Evolutionary conservation across 2,329 filamentous ascomycete genomes (phyloP).

Genomic region (Xenoacremonium recifei): DNA sequence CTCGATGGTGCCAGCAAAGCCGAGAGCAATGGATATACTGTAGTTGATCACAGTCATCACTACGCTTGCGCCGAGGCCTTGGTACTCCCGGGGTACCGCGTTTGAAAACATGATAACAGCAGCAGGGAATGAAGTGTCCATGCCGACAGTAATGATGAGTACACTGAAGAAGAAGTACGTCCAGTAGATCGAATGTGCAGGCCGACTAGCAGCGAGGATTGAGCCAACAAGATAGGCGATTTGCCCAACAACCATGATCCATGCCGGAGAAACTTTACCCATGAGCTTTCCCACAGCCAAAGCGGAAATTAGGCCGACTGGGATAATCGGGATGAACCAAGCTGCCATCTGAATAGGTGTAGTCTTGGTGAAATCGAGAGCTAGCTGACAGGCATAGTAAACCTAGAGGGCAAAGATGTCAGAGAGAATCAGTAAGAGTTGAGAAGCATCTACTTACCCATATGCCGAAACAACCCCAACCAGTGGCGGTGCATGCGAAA

Average conservation of each 20-base stretch:
- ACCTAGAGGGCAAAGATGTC: too few relatives aligned
- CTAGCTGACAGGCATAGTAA: conserved; percentile 6
- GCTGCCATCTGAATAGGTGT: conserved; percentile 44
- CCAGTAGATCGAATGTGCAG: background rate
- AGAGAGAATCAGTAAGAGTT: background rate
- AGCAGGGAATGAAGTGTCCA: conserved; percentile 8
- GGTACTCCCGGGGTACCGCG: conserved; percentile 4
- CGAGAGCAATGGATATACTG: conserved; percentile 9
- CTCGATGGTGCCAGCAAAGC: conserved; percentile 5
- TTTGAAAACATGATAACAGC: conserved; percentile 10
- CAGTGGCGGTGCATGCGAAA: conserved; percentile 8
- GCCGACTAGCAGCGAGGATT: background rate
- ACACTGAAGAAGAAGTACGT: conserved; percentile 2
- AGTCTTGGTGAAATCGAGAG: conserved; percentile 41
- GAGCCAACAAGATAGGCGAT: background rate
- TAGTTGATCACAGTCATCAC: conserved; percentile 11
- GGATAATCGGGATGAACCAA: conserved; percentile 43
- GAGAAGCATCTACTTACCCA: conserved; percentile 2
- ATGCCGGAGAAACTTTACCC: conserved; percentile 37
- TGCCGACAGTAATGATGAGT: conserved; percentile 8
- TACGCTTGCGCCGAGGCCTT: conserved; percentile 9
- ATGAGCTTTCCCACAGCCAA: conserved; percentile 43
- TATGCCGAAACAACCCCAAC: conserved; percentile 12
- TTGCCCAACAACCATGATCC: conserved; percentile 52
- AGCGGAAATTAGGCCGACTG: conserved; percentile 44